A percentile compares a stretch with the other conserved stretches of the same genome.
Conservation (phyloP, 495 filamentous ascomycete species). For the Sordaria brevicollis region DNA sequence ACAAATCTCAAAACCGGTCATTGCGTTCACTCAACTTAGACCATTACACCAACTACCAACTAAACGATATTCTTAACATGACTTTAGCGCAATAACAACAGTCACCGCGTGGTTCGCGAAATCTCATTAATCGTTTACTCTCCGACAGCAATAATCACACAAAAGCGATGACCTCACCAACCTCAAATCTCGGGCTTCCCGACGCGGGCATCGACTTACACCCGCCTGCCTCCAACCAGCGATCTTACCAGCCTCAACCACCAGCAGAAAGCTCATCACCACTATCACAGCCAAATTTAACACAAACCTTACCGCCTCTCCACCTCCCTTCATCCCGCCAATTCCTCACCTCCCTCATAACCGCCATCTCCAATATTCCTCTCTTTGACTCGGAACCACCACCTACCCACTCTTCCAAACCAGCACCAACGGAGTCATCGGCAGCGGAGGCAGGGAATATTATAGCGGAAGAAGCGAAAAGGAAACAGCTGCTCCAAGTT, state of each 20-base stretch:
- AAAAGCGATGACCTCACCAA: not conserved
- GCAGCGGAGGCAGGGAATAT: not conserved
- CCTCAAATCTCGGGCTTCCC: not conserved
- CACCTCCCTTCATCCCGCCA: conserved; percentile 27
- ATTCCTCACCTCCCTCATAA: conserved; percentile 36
- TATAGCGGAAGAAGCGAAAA: not conserved
- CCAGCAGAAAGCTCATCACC: not conserved
- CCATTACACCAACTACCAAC: too few relatives aligned
- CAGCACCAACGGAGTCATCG: too few relatives aligned
- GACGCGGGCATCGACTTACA: not conserved
- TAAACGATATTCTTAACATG: too few relatives aligned
- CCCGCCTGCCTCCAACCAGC: not conserved
- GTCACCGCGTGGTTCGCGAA: too few relatives aligned
- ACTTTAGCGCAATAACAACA: not conserved
- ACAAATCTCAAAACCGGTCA: not conserved
- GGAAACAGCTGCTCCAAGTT: not conserved
- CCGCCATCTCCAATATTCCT: conserved; percentile 30
- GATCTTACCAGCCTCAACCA: not conserved
- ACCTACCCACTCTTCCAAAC: not conserved
- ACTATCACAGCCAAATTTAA: not conserved
- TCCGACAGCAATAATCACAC: not conserved
- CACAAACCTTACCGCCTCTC: not conserved
- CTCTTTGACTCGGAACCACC: conserved; percentile 2
- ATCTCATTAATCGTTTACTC: not conserved
- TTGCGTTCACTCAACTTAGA: not conserved